Evolutionary conservation across 192 early-diverging fungal genomes (phyloP), one percentile per base, ranked within the genome.

Genomic region (Linnemannia exigua): DNA sequence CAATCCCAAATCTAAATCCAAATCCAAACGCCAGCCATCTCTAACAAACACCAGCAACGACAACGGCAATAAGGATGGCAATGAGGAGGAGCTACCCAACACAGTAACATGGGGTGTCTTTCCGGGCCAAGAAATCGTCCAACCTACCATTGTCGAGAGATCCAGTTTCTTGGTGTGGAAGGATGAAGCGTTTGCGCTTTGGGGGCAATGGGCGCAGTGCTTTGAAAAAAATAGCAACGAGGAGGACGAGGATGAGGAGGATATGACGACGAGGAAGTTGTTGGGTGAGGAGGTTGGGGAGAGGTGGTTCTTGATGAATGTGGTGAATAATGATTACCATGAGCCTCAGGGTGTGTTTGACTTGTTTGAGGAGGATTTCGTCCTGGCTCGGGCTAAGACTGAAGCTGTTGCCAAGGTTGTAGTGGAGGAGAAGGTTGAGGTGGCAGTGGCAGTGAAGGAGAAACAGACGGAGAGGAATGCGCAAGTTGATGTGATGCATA

Each of bases 81-180:
- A 90, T 51, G 97, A 96, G 79, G 90, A 91, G 95, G 79, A 89
- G 90, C 31, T 87, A 11, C 95, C 97, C 25, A 99, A 97, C 82
- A 96, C 96, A 31, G 93, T 99, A 2, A 99, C 97, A 6, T 99
- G 98, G 97, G 98, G 98, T 54, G 98, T 99, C n/a, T 99, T 99
- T 89, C 97, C 97, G 7, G 96, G 96, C 38, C 93, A 95, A 41
- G 96, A 97, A 75, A 94, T 99, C 41, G 91, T 98, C 25, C 97
- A 99, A 89, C 96, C 97, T 9, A 97, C 97, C 50, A 90, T 97
- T 36, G 96, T 99, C 25, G 97, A 99, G 70, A 81, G 92, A 74
- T 91, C 88, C 67, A 94, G 91, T 72, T 99, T 99, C 87, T 85
- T 96, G 83, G 95, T 97, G 2, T 99, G 97, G 97, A 95, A 95